Conservation (phyloP, 2,329 filamentous ascomycete species). For the Fusarium sp. region DNA sequence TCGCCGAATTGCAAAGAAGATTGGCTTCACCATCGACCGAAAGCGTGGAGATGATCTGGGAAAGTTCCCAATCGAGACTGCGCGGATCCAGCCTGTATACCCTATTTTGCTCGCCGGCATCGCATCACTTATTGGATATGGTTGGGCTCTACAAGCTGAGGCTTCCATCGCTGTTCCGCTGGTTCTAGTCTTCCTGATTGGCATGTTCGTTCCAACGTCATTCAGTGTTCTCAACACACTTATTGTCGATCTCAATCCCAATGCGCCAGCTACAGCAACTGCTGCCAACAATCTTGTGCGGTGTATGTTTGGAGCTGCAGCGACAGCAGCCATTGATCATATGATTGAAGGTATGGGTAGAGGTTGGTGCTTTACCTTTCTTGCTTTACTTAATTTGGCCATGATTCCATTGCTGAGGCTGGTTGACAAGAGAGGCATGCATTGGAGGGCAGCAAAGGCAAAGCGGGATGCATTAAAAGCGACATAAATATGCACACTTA, state of each 20-base stretch:
- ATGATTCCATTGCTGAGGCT: slow-evolving; percentile 64
- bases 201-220: slow-evolving; percentile 69
- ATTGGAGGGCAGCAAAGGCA: slow-evolving; percentile 65
- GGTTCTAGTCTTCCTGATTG: slow-evolving; percentile 69
- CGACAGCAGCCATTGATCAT: slow-evolving; percentile 69
- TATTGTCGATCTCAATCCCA: slow-evolving; percentile 73
- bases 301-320: slow-evolving; percentile 71
- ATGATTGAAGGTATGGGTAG: slow-evolving; percentile 70
- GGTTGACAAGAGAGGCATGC: slow-evolving; percentile 62
- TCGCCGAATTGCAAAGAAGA: slow-evolving; percentile 71
- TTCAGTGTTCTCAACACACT: slow-evolving; percentile 75
- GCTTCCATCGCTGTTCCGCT: slow-evolving; percentile 67
- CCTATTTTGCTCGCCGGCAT: slow-evolving; percentile 68
- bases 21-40: slow-evolving; percentile 71
- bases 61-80: slow-evolving; percentile 68
- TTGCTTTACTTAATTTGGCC: slow-evolving; percentile 64
- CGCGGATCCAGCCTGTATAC: slow-evolving; percentile 66
- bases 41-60: slow-evolving; percentile 67
- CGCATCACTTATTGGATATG: slow-evolving; percentile 66
- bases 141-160: slow-evolving; percentile 67
- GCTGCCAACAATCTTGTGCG: slow-evolving; percentile 74
- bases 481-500: slow-evolving; percentile 1
- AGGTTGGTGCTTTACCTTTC: slow-evolving; percentile 73
- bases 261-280: slow-evolving; percentile 71
- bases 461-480: slow-evolving; percentile 51